Percentiles rank a stretch among this genome's conserved stretches.
Conservation (phyloP, 75 land plant species). For the Picea sitchensis region DNA sequence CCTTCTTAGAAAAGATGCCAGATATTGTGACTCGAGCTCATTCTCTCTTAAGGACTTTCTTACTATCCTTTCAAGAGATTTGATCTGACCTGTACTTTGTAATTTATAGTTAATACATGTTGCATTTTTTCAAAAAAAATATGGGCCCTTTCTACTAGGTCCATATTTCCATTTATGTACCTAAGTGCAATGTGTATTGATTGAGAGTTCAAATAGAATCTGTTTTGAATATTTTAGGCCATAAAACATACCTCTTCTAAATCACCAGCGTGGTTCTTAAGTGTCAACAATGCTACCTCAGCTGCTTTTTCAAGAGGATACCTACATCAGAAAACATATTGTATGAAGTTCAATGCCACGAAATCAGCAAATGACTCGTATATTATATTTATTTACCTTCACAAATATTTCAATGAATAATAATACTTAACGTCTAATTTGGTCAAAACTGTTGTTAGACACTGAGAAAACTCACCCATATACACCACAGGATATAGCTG, state of each 20-base stretch:
- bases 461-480: constrained; percentile 54
- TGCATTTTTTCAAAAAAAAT: too few species aligned
- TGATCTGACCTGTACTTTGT: too few species aligned
- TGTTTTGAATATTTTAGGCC: too few species aligned
- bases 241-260: constrained; percentile 35
- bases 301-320: constrained; percentile 72
- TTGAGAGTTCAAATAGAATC: too few species aligned
- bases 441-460: background rate
- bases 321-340: constrained; percentile 20
- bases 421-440: background rate
- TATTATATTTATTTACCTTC: background rate
- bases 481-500: constrained; percentile 93
- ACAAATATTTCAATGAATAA: background rate
- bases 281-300: constrained; percentile 41
- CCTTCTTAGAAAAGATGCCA: too few species aligned
- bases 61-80: too few species aligned
- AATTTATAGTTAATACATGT: too few species aligned
- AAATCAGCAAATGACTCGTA: background rate
- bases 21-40: too few species aligned
- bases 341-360: background rate
- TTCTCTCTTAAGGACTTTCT: too few species aligned
- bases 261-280: constrained; percentile 35
- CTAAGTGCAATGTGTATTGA: too few species aligned
- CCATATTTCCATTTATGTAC: too few species aligned
- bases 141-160: too few species aligned